phyloP scores from a whole-genome alignment of 495 filamentous ascomycete species.

The Aspergillus steynii region DNA sequence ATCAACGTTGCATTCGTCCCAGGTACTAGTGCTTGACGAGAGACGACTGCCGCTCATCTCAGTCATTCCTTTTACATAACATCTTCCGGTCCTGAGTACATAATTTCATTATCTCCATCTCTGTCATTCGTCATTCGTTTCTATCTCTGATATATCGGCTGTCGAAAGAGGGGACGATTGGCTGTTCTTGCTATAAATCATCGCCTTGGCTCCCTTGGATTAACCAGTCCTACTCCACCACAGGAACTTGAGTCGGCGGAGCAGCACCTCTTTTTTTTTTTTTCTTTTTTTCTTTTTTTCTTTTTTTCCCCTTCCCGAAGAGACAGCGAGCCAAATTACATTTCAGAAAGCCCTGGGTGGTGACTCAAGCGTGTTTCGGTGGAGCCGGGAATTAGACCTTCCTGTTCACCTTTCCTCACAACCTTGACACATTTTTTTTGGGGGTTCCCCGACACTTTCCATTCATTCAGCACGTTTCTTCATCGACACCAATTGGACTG shows the following conservation, averaged over 20 bases:
- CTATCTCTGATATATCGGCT: slow-evolving; percentile 17
- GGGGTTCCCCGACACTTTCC: not conserved
- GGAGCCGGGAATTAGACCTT: slow-evolving; percentile 2
- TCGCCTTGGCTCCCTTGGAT: not conserved
- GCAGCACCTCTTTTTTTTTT: not conserved
- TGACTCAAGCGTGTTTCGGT: not conserved
- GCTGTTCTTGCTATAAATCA: not conserved
- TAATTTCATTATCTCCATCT: slow-evolving; percentile 13
- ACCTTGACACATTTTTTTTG: not conserved
- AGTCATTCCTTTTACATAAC: slow-evolving; percentile 32
- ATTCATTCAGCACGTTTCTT: slow-evolving; percentile 5
- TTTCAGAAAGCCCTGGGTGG: not conserved
- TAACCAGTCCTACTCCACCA: not conserved
- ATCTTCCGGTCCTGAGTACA: slow-evolving; percentile 19
- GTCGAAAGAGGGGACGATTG: not conserved
- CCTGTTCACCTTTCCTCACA: slow-evolving; percentile 9
- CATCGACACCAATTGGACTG: slow-evolving; percentile 11
- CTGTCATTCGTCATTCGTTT: slow-evolving; percentile 22
- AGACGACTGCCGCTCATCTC: slow-evolving; percentile 9
- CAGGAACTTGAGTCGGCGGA: not conserved
- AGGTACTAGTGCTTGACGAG: not conserved
- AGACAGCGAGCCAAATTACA: not conserved
- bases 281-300: slow-evolving; percentile 4
- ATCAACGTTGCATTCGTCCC: slow-evolving; percentile 19
- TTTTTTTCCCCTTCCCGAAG: not conserved